These are phyloP conservation scores for Radiomyces spectabilis DNA, from an alignment of 192 early-diverging fungal species.

Conservation along the genomic window DNA sequence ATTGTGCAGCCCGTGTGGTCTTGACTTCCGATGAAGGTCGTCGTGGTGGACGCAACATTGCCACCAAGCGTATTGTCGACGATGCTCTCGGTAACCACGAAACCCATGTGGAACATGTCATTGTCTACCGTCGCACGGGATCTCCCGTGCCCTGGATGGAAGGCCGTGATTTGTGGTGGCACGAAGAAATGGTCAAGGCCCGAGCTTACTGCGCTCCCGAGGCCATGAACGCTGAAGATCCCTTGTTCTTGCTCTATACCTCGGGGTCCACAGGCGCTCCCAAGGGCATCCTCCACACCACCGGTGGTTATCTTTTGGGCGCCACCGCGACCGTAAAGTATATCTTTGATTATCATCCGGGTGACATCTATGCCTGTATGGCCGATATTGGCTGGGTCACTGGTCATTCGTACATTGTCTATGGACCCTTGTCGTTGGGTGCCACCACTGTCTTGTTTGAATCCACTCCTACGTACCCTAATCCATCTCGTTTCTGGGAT, in stretches of 20 bases:
- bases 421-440: constrained; percentile 81
- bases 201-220: constrained; percentile 82
- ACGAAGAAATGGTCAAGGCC: constrained; percentile 76
- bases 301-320: constrained; percentile 88
- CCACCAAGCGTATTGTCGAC: constrained; percentile 89
- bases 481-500: constrained; percentile 74
- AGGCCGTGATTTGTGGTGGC: constrained; percentile 89
- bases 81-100: constrained; percentile 67
- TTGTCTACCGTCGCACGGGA: constrained; percentile 90
- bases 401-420: constrained; percentile 82
- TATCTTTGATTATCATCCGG: constrained; percentile 87
- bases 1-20: constrained; percentile 73
- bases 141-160: constrained; percentile 65
- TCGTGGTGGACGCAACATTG: constrained; percentile 82
- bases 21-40: constrained; percentile 92
- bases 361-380: constrained; percentile 88
- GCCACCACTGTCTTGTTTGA: constrained; percentile 89
- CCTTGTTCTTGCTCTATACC: constrained; percentile 92
- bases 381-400: constrained; percentile 91
- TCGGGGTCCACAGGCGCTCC: constrained; percentile 83
- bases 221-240: constrained; percentile 83
- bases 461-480: constrained; percentile 86
- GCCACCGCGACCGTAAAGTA: constrained; percentile 80
- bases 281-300: constrained; percentile 92
- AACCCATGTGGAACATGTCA: constrained; percentile 73